Percentiles rank a stretch among this genome's conserved stretches.
Evolutionary conservation across 495 filamentous ascomycete genomes (phyloP).

Genomic region (Platismatia glauca): DNA sequence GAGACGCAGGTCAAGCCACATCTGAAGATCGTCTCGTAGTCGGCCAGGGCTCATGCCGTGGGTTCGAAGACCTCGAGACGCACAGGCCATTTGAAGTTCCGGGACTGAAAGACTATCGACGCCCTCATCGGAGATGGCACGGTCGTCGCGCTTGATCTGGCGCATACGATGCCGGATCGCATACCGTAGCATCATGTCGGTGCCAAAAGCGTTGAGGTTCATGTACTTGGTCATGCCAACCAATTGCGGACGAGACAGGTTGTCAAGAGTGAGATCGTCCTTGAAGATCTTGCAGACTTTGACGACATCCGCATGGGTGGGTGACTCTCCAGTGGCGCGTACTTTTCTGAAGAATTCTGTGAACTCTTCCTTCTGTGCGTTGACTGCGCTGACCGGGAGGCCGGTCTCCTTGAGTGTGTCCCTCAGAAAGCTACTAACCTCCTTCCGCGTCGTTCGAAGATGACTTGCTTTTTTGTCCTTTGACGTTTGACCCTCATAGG

Average conservation of each 20-base stretch:
- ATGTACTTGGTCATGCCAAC: conserved; percentile 98
- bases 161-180: conserved; percentile 96
- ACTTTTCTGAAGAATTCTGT: conserved; percentile 97
- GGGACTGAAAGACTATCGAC: conserved; percentile 87
- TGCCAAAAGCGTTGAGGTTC: conserved; percentile 94
- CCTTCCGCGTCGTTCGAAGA: conserved; percentile 79
- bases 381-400: conserved; percentile 74
- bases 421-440: conserved; percentile 85
- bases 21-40: conserved; percentile 82
- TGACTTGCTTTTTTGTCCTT: conserved; percentile 80
- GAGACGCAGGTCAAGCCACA: conserved; percentile 90
- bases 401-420: conserved; percentile 89
- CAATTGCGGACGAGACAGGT: conserved; percentile 87
- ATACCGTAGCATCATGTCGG: conserved; percentile 95
- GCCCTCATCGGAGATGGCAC: conserved; percentile 89
- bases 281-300: conserved; percentile 99
- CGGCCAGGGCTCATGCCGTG: conserved; percentile 80
- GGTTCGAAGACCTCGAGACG: conserved; percentile 83
- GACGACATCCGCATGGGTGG: conserved; percentile 84
- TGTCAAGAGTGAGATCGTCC: conserved; percentile 95
- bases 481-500: conserved; percentile 84
- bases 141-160: conserved; percentile 97
- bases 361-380: conserved; percentile 88
- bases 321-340: conserved; percentile 79
- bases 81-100: conserved; percentile 85